A percentile compares a stretch with the other conserved stretches of the same genome.
Conservation (phyloP, 768 basidiomycete genomes). For the Paxillus rubicundulus region DNA sequence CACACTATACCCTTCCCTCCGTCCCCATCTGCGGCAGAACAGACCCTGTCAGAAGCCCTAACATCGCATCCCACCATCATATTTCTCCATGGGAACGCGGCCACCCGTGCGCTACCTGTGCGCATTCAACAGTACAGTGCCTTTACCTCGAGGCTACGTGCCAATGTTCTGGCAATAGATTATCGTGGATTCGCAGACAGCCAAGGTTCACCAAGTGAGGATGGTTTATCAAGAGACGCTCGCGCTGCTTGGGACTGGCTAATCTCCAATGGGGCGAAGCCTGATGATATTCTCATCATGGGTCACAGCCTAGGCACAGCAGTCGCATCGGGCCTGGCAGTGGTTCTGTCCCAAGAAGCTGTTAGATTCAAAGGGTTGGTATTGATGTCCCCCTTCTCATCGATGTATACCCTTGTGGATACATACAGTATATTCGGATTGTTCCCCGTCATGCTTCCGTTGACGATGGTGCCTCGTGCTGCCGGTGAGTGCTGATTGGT, state of each 20-base stretch:
- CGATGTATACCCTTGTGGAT: conserved; percentile 56
- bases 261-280: conserved; percentile 50
- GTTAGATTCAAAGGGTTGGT: conserved; percentile 46
- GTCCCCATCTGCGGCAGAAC: conserved; percentile 34
- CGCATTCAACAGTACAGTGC: conserved; percentile 70
- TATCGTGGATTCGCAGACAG: conserved; percentile 94
- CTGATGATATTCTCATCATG: conserved; percentile 64
- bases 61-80: conserved; percentile 68
- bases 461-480: conserved; percentile 59
- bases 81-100: conserved; percentile 92
- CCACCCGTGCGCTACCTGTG: conserved; percentile 62
- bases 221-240: conserved; percentile 71
- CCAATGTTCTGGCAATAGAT: conserved; percentile 83
- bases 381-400: conserved; percentile 57
- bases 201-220: conserved; percentile 70
- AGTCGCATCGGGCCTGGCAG: conserved; percentile 53
- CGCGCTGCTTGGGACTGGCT: conserved; percentile 82
- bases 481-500: conserved; percentile 48
- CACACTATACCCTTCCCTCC: conserved; percentile 43
- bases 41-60: conserved; percentile 54
- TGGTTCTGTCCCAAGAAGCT: conserved; percentile 45
- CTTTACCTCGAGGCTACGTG: conserved; percentile 60
- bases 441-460: conserved; percentile 69
- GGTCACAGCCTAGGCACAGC: conserved; percentile 92
- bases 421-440: conserved; percentile 65